Evolutionary conservation across 352 stramenopile species (phyloP), one percentile per base, ranked within the genome.

Genomic region (Globisporangium iwayamae): DNA sequence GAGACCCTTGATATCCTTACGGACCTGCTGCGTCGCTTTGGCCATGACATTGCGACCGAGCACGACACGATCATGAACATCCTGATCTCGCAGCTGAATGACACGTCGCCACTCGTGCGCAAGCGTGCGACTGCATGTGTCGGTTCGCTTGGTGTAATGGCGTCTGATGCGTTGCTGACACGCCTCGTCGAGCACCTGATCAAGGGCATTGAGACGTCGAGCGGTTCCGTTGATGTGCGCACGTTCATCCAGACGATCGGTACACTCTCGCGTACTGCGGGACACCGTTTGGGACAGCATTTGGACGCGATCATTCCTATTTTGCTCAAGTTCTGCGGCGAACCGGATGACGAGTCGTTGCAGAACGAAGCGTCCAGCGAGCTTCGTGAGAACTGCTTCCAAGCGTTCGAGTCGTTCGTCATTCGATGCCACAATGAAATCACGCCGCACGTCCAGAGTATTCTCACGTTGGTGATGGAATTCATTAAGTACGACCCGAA

Each of bases 401-500:
- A 98, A 65, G 97, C 96, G 22, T 98, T 99, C 73, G 97, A 99
- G 68, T 94, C 90, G 7, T 99, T 99, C 72, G 85, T 99, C 25
- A 74, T 97, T 62, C 87, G 96, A 45, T 99, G 97, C 85, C 96
- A 98, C 51, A 88, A 85, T 41, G 96, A 99, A 72, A 96, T 99
- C 61, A 88, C 96, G 53, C 87, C 90, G n/a, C 94, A 99, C 71
- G 83, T 99, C 59, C 78, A 93, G 50, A 73, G 78, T 32, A 98
- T 99, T 62, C 73, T 99, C 55, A 77, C 90, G 51, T 79, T 96
- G 10, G 80, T 87, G 16, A 85, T 97, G 63, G 80, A 85, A 22
- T 99, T 98, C 68, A 97, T 98, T 79, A 96, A 90, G 65, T 99
- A 98, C 73, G 97, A 99, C 69, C 97, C 97, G 0, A 99, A 99